A percentile compares a stretch with the other conserved stretches of the same genome.
Conservation (phyloP, 148 eudicot genomes). For the Diospyros kaki region DNA sequence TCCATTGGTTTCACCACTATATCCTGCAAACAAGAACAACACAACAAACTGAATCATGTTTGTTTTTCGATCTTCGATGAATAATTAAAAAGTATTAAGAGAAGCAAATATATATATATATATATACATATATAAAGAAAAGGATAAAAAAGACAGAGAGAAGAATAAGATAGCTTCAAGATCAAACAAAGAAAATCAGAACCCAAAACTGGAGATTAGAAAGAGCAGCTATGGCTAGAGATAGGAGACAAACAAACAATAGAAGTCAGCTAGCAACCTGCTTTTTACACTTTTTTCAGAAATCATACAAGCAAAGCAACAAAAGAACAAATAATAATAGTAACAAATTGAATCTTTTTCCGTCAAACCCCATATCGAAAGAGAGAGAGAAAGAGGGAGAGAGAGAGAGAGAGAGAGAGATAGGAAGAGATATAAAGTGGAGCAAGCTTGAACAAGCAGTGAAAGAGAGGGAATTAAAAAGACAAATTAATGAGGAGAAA, state of each 20-base stretch:
- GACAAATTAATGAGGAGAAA: neutral
- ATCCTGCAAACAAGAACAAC: conserved; percentile 25
- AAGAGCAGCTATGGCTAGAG: neutral
- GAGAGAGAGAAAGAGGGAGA: neutral
- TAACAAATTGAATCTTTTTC: conserved; percentile 27
- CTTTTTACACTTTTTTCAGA: conserved; percentile 27
- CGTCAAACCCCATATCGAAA: conserved; percentile 10
- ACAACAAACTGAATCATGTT: too few relatives aligned
- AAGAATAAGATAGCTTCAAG: conserved; percentile 3
- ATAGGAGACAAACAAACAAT: conserved; percentile 22
- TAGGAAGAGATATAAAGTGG: neutral
- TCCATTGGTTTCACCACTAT: conserved; percentile 75
- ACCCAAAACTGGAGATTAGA: neutral
- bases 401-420: neutral
- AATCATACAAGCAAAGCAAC: conserved; percentile 22
- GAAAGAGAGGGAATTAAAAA: neutral
- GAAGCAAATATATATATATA: too few relatives aligned
- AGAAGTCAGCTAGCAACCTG: conserved; percentile 1
- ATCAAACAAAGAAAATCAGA: conserved; percentile 13
- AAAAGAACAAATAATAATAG: conserved; percentile 14
- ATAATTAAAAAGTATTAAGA: too few relatives aligned
- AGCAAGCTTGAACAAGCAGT: neutral
- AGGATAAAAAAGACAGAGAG: too few relatives aligned
- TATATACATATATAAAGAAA: too few relatives aligned
- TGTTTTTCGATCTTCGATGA: too few relatives aligned